Conservation (phyloP, 371 early-diverging fungal species). For the Saksenaea vasiformis region DNA sequence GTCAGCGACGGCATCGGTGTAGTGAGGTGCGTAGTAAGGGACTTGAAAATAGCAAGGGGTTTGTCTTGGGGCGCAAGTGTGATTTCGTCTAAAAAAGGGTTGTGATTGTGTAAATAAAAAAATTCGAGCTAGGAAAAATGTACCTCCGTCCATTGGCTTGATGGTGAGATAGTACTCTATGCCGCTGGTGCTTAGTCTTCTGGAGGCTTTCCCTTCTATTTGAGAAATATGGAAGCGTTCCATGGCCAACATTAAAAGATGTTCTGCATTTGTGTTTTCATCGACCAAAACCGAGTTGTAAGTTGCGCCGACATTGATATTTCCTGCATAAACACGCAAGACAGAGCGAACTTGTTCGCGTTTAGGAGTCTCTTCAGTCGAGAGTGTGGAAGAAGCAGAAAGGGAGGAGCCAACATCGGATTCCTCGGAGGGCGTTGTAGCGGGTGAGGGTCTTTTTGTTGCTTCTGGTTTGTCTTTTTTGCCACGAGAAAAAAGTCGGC, state of each 20-base stretch:
- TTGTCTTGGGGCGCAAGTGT: conserved; percentile 57
- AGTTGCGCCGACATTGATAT: conserved; percentile 60
- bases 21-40: conserved; percentile 59
- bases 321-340: conserved; percentile 59
- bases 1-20: conserved; percentile 61
- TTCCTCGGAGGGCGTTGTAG: neutral
- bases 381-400: neutral
- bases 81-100: conserved; percentile 49
- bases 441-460: neutral
- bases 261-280: conserved; percentile 57
- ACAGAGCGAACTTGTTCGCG: conserved; percentile 23
- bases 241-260: conserved; percentile 55
- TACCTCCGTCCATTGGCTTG: conserved; percentile 66
- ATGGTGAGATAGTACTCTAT: conserved; percentile 63
- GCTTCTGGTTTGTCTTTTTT: conserved; percentile 27
- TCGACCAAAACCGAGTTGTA: conserved; percentile 62
- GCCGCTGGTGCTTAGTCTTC: conserved; percentile 35
- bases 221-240: conserved; percentile 58
- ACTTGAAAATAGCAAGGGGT: conserved; percentile 62
- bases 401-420: conserved; percentile 7
- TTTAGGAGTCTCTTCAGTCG: conserved; percentile 1
- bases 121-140: neutral
- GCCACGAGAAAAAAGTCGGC: conserved; percentile 35
- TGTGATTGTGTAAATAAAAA: neutral
- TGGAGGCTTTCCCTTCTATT: conserved; percentile 29